These are phyloP conservation scores for Blakeslea trispora DNA, from an alignment of 371 early-diverging fungal genomes.

Conservation along the genomic window DNA sequence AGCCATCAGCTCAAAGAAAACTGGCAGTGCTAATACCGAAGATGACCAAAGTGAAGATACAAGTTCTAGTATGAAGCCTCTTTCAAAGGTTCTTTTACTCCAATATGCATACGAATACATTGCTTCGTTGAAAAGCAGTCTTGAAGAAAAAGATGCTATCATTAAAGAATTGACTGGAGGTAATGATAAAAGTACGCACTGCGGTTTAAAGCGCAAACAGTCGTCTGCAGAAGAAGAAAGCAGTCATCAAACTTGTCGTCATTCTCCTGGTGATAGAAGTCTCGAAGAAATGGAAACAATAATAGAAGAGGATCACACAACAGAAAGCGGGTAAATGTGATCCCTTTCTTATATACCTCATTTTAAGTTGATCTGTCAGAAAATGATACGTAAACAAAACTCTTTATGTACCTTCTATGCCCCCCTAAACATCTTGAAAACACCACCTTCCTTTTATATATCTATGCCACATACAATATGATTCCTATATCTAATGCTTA, in stretches of 20 bases:
- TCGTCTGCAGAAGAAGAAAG: background rate
- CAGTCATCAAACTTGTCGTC: background rate
- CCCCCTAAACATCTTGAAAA: too few species aligned
- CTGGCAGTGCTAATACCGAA: slow-evolving; percentile 8
- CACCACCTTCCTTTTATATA: too few species aligned
- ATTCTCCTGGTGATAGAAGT: background rate
- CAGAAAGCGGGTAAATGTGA: too few species aligned
- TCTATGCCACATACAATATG: too few species aligned
- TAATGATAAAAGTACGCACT: background rate
- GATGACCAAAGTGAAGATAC: slow-evolving; percentile 15
- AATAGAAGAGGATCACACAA: background rate
- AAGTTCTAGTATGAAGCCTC: slow-evolving; percentile 28
- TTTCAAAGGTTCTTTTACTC: slow-evolving; percentile 52
- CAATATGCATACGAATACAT: slow-evolving; percentile 65
- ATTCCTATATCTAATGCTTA: too few species aligned
- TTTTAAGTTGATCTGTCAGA: too few species aligned
- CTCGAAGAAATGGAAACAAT: background rate
- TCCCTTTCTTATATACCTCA: too few species aligned
- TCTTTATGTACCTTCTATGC: too few species aligned
- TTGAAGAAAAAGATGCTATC: slow-evolving; percentile 31
- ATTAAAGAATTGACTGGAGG: slow-evolving; percentile 10
- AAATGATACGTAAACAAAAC: too few species aligned
- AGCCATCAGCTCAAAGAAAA: background rate
- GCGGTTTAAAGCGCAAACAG: background rate
- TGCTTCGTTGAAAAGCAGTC: slow-evolving; percentile 38